phyloP scores from a whole-genome alignment of 2,329 filamentous ascomycete species.

The Aspergillus sp. region DNA sequence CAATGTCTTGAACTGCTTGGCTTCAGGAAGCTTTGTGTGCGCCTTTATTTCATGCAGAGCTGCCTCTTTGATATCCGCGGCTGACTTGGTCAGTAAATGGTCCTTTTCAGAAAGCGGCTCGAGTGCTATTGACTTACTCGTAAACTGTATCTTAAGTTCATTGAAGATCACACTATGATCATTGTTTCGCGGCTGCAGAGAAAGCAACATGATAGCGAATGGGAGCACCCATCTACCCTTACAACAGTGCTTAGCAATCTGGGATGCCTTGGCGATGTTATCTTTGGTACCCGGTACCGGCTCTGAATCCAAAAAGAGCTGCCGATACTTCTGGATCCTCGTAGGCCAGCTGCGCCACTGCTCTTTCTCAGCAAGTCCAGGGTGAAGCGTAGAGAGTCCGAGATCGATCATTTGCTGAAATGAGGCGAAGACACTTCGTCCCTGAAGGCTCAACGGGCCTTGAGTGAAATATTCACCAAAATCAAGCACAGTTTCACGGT shows the following conservation, averaged over 20 bases:
- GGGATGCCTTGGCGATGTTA: background rate
- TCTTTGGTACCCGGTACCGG: background rate
- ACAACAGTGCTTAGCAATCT: slow-evolving; percentile 9
- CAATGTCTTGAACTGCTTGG: too few relatives aligned
- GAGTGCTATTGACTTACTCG: too few relatives aligned
- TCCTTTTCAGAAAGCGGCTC: too few relatives aligned
- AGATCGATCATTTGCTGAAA: slow-evolving; percentile 17
- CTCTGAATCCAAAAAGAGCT: background rate
- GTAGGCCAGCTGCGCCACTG: slow-evolving; percentile 14
- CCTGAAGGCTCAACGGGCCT: slow-evolving; percentile 8
- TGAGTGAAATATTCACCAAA: slow-evolving; percentile 21
- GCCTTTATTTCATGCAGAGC: too few relatives aligned
- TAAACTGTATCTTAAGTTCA: too few relatives aligned
- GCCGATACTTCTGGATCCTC: slow-evolving; percentile 1
- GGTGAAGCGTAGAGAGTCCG: slow-evolving; percentile 8
- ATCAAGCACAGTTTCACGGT: too few relatives aligned
- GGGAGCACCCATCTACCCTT: background rate
- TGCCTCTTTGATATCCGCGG: too few relatives aligned
- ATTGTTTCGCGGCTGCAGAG: background rate
- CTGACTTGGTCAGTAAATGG: too few relatives aligned
- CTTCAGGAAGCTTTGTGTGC: too few relatives aligned
- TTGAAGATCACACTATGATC: too few relatives aligned
- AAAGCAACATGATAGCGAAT: slow-evolving; percentile 13
- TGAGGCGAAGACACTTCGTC: slow-evolving; percentile 1
- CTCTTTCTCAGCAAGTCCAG: background rate